A percentile compares a stretch with the other conserved stretches of the same genome.
Conservation (phyloP, 2,329 filamentous ascomycete genomes). For the Xylariomycetidae sp. region DNA sequence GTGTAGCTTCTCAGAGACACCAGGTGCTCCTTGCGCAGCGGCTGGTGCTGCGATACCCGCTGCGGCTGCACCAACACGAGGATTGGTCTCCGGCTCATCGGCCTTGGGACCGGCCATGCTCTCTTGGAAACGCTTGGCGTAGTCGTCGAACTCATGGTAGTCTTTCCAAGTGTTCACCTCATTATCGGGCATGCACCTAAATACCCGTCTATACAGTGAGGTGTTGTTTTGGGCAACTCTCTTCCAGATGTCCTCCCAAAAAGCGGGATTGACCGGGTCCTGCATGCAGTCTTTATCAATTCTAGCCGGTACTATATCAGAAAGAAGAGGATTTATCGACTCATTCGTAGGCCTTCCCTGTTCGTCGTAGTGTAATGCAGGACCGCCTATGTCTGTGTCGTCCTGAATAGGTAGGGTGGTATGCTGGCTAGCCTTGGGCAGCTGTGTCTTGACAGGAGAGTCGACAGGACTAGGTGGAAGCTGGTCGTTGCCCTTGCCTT, state of each 20-base stretch:
- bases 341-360: slow-evolving; percentile 42
- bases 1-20: slow-evolving; percentile 18
- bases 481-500: slow-evolving; percentile 35
- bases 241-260: slow-evolving; percentile 86
- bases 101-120: slow-evolving; percentile 54
- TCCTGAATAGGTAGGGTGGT: slow-evolving; percentile 65
- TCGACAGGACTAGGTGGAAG: slow-evolving; percentile 59
- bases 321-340: slow-evolving; percentile 47
- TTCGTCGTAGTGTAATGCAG: slow-evolving; percentile 53
- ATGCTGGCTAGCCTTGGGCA: slow-evolving; percentile 65
- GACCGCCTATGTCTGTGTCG: slow-evolving; percentile 79
- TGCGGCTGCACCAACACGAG: slow-evolving; percentile 17
- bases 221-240: slow-evolving; percentile 90
- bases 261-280: slow-evolving; percentile 77
- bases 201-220: slow-evolving; percentile 86
- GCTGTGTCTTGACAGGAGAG: slow-evolving; percentile 59
- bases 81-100: slow-evolving; percentile 47
- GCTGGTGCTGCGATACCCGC: slow-evolving; percentile 22
- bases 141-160: slow-evolving; percentile 79
- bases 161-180: slow-evolving; percentile 91
- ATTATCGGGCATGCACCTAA: slow-evolving; percentile 94
- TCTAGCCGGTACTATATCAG: slow-evolving; percentile 68
- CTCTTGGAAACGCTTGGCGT: slow-evolving; percentile 72
- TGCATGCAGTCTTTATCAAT: slow-evolving; percentile 91
- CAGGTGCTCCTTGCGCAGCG: slow-evolving; percentile 17